Base-by-base conservation (phyloP, 495 filamentous ascomycete genomes). In the Xylaria palmicola region DNA sequence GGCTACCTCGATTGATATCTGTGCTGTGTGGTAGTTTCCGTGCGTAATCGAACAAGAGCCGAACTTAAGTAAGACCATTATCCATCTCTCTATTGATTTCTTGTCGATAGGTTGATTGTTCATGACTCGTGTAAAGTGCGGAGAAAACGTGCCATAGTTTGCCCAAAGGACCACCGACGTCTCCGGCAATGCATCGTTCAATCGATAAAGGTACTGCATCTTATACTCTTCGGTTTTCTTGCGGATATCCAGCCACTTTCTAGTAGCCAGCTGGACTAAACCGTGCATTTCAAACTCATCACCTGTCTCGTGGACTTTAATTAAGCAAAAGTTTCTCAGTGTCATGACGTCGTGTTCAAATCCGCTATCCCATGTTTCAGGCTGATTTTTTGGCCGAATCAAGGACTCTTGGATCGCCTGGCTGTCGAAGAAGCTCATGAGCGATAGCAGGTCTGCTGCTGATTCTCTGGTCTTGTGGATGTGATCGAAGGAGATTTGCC, bases 221-320 rank as follows among this genome's bases (percentile, higher is more conserved):
- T 68, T 41, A 41, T 77, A 41, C 22, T 32, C 37, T 13, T 36
- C 45, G 20, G 20, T 62, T 81, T 68, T 78, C 75, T 81, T 27
- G 67, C 68, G 59, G 67, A 61, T 30, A 62, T 78, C 5, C 72
- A 84, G 66, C 81, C 79, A 83, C 22, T 65, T 69, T 56, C 70
- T 64, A 19, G 66, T 79, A 2, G 74, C 69, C 27, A 81, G 56
- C 64, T 83, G 76, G 20, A 83, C 79, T 0, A 85, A 69, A 45
- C 55, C 37, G 67, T 83, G 75, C 72, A 83, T 85, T 59, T 76
- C 69, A 55, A 79, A 82, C 0, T 44, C 68, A 41, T 59, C 54
- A 8, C 58, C 59, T 3, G 30, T 27, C n/a, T 55, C 49, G 32
- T 47, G 60, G 15, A 63, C 15, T 12, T 66, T 64, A 57, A 83